Evolutionary conservation across 139 green algal species (phyloP).

Genomic region (Asterochloris erici): DNA sequence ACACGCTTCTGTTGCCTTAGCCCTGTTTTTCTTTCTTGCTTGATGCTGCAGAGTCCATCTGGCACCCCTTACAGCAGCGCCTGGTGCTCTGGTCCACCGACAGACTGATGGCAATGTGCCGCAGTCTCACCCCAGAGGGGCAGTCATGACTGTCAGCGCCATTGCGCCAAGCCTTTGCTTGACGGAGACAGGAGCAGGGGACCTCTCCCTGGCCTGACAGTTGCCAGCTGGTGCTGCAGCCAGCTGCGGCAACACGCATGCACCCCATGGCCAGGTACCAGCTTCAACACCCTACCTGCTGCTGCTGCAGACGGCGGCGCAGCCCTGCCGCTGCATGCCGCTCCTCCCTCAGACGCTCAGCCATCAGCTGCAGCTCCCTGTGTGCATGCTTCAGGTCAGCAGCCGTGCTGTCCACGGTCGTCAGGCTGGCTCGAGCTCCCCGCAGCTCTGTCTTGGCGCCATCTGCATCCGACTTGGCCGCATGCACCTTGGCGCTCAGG

Average conservation of each 20-base stretch:
- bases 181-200: too few species aligned
- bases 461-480: slow-evolving; percentile 13
- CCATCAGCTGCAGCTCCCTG: not conserved
- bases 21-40: too few species aligned
- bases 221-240: not conserved
- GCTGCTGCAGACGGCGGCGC: not conserved
- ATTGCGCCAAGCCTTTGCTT: too few species aligned
- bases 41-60: too few species aligned
- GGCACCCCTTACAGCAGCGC: too few species aligned
- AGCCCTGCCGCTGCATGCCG: not conserved
- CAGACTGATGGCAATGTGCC: too few species aligned
- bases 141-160: too few species aligned
- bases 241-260: not conserved
- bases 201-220: too few species aligned
- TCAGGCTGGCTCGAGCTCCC: not conserved
- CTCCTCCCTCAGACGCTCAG: slow-evolving; percentile 1
- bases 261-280: too few species aligned
- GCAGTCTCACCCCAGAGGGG: too few species aligned
- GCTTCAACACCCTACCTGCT: not conserved
- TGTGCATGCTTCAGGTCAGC: not conserved
- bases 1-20: too few species aligned
- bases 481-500: not conserved
- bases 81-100: too few species aligned
- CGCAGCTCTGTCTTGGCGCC: not conserved
- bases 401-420: not conserved